A percentile compares a stretch with the other conserved stretches of the same genome.
Conservation (phyloP, 257 asterid genomes). For the Solanum sejunctum region DNA sequence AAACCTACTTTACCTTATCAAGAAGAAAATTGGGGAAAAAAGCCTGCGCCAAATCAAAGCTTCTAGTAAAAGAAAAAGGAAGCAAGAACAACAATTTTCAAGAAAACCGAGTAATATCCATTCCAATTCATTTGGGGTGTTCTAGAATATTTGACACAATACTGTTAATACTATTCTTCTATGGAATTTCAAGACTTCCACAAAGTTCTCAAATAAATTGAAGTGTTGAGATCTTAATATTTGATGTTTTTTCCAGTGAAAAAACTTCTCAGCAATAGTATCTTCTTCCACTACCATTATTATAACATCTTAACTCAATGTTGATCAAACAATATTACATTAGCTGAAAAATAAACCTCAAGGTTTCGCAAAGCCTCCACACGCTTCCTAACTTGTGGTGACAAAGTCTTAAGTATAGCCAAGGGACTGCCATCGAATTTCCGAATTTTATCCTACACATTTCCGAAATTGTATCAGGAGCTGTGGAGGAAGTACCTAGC, state of each 20-base stretch:
- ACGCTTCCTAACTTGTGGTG: slow-evolving; percentile 53
- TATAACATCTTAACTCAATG: not conserved
- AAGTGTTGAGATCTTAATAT: not conserved
- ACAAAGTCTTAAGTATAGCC: slow-evolving; percentile 40
- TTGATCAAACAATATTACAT: not conserved
- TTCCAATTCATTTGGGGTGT: not conserved
- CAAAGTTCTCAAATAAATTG: not conserved
- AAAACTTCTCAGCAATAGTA: not conserved
- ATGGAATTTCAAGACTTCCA: slow-evolving; percentile 7
- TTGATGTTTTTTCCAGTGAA: not conserved
- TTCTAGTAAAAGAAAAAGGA: not conserved
- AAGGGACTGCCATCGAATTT: slow-evolving; percentile 10
- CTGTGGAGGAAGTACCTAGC: not conserved
- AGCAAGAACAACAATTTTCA: not conserved
- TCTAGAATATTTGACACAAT: not conserved
- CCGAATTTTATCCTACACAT: not conserved
- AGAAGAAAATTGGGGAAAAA: too few species aligned
- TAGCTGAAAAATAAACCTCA: slow-evolving; percentile 31
- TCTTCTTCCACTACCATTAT: not conserved
- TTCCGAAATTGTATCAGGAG: not conserved
- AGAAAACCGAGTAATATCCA: not conserved
- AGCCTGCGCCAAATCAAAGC: not conserved
- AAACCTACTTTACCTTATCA: too few species aligned
- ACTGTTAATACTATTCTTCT: not conserved
- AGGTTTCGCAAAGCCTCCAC: slow-evolving; percentile 51